Base-by-base conservation (phyloP, 2,329 filamentous ascomycete genomes). In the Penicillium brevicompactum region DNA sequence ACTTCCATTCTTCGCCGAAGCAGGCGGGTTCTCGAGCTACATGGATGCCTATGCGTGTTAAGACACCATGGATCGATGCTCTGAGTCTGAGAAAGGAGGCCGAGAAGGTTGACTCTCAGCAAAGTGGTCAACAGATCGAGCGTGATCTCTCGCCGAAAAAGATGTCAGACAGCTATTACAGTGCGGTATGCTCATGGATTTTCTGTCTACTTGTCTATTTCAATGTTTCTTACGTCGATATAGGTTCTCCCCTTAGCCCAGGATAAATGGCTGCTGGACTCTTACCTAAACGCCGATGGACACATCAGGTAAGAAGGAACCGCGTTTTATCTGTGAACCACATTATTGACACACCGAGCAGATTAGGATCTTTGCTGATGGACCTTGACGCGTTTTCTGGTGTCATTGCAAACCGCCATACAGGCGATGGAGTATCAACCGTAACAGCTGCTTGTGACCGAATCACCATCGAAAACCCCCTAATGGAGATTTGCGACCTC, bases 381-480 rank as follows among this genome's bases (percentile, higher is more conserved):
- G 89, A 92, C 59, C 80, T 92, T 2, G 89, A 92, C 72, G 89
- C 89, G 0, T 74, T 92, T 7, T 88, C 88, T 1, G 89, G 90
- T 9, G 84, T 92, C 45, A 84, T 92, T 53, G 88, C 89, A 16
- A 87, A 91, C 72, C 89, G 88, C 59, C 86, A 89, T 63, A 87
- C 86, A 0, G 86, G 86, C 16, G 85, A 87, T 49, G 75, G 76
- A 42, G 84, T 87, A 1, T 84, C 82, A 1, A 87, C 84, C 1
- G 85, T 87, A 32, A 87, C 85, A 3, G 85, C 85, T 14, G 84
- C 84, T 18, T 85, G 84, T 53, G 85, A 87, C 65, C 75, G 85
- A 47, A 87, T 87, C 62, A 83, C 81, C 3, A 86, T 92, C 62
- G 83, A 89, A 46, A 84, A 89, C 56, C 88, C 88, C 0, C 76